Evolutionary conservation across 805 yeast species (phyloP), one percentile per base, ranked within the genome.

Genomic region (Maudiozyma barnettii): DNA sequence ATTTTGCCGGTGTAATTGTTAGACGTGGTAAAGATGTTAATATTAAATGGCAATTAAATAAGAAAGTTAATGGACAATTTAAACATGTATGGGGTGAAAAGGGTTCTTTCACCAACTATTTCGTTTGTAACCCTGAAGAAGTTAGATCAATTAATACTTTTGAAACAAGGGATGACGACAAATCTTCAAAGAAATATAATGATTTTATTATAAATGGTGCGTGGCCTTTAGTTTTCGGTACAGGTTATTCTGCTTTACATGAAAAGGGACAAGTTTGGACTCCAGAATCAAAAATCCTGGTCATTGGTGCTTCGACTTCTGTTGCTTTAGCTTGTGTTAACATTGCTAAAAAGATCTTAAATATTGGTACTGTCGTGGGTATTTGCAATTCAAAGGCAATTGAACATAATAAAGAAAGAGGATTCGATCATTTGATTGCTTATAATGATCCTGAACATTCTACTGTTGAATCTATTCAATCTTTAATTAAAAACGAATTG

Each of bases 251-350:
- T 14, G 64, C 71, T 44, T 60, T 74, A 29, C 58, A 60, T 8
- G 49, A 56, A 6, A 53, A 56, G 23, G 59, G 60, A 3, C 68
- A 70, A 48, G 60, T 64, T 31, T 49, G 39, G 19, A 68, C 66
- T 36, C 68, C 69, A 10, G 64, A 67, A 14, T 68, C 78, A 5
- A 74, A 71, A 49, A 76, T 83, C 4, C 68, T 84, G 43, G 72
- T 86, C 19, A 67, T 84, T 42, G 95, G 95, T 36, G 91, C 84
- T 22, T 81, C 84, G 8, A 79, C 95, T 1, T 66, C 81, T 13
- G 89, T 83, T 14, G 89, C 90, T 20, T 59, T 72, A 26, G 72
- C 69, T 49, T 69, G 74, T 4, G 67, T 78, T 33, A 85, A 81
- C 60, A 60, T 84, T 38, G 77, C 82, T 9, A 81, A 76, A 60